A percentile compares a stretch with the other conserved stretches of the same genome.
These are phyloP conservation scores for Medicago ruthenica DNA, from an alignment of 306 rosid genomes.

Conservation along the genomic window DNA sequence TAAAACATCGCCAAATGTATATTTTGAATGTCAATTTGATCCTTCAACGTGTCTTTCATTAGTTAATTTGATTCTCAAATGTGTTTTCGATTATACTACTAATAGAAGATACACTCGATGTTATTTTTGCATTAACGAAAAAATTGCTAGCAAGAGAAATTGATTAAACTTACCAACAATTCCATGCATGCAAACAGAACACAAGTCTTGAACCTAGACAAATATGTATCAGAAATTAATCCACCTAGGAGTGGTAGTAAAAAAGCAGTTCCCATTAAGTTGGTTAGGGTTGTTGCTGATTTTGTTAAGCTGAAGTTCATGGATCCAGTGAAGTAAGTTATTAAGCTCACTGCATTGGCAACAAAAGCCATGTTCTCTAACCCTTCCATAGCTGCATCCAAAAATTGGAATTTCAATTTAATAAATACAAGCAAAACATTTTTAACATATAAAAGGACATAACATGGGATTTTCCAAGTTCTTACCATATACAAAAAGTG, in stretches of 20 bases:
- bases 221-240: slow-evolving; percentile 69
- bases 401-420: slow-evolving; percentile 22
- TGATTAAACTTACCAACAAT: slow-evolving; percentile 54
- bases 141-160: not conserved
- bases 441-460: not conserved
- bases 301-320: slow-evolving; percentile 79
- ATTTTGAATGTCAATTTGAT: too few species aligned
- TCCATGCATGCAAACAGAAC: slow-evolving; percentile 63
- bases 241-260: slow-evolving; percentile 74
- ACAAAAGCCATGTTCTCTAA: slow-evolving; percentile 84
- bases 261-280: slow-evolving; percentile 79
- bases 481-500: slow-evolving; percentile 70
- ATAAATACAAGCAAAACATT: not conserved
- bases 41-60: too few species aligned
- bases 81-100: too few species aligned
- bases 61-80: too few species aligned
- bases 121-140: too few species aligned
- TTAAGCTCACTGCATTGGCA: slow-evolving; percentile 64
- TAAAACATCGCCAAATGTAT: too few species aligned
- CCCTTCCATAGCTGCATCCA: slow-evolving; percentile 71
- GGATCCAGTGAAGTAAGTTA: slow-evolving; percentile 72
- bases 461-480: not conserved
- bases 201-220: slow-evolving; percentile 77
- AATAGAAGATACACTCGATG: too few species aligned
- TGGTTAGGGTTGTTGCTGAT: slow-evolving; percentile 79